A percentile compares a stretch with the other conserved stretches of the same genome.
Conservation (phyloP, 768 basidiomycete genomes). For the Tricholoma bakamatsutake region DNA sequence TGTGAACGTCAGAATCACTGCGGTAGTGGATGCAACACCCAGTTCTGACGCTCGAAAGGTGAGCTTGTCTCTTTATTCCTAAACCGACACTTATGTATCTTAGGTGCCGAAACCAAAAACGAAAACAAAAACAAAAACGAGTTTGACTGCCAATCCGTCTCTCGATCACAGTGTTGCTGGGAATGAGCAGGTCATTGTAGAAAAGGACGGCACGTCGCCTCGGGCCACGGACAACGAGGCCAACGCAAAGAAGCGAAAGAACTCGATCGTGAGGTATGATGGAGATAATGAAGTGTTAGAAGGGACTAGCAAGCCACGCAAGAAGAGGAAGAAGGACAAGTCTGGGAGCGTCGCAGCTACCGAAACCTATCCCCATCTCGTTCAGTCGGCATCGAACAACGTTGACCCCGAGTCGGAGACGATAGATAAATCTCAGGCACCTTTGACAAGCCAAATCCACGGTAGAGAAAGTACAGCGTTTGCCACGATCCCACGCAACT, state of each 20-base stretch:
- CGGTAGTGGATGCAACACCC: slow-evolving; percentile 14
- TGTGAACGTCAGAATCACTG: slow-evolving; percentile 33
- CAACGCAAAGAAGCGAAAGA: neutral
- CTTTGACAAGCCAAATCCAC: neutral
- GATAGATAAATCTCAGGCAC: neutral
- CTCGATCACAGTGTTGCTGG: neutral
- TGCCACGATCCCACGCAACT: neutral
- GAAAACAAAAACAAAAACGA: neutral
- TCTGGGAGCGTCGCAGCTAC: neutral
- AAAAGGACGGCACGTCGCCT: neutral
- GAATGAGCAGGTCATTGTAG: neutral
- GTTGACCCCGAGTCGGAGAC: neutral
- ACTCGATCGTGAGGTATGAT: neutral
- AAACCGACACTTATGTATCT: neutral
- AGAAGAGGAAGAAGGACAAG: slow-evolving; percentile 9
- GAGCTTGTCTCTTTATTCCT: neutral
- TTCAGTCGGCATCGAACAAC: neutral
- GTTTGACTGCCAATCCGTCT: neutral
- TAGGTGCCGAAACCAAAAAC: neutral
- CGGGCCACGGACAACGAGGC: neutral
- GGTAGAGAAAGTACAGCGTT: neutral
- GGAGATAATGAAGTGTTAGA: neutral
- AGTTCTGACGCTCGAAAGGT: neutral
- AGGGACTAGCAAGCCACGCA: slow-evolving; percentile 3
- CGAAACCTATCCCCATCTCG: neutral